Evolutionary conservation across 2,329 filamentous ascomycete genomes (phyloP), one percentile per base, ranked within the genome.

Genomic region (Capronia coronata): DNA sequence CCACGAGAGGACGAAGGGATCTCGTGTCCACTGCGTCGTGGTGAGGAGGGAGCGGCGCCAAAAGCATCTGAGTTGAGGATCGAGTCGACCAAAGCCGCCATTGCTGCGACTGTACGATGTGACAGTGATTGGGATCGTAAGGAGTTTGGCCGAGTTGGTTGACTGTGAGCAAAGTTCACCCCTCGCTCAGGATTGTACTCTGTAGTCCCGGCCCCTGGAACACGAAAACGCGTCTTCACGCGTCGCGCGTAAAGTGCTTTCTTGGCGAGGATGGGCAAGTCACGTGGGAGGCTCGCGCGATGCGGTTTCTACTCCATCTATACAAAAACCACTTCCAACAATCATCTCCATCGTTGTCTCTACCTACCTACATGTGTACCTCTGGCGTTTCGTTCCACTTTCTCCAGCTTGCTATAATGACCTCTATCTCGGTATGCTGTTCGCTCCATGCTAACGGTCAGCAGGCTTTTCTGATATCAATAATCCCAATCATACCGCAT

Each of bases 1-100:
- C 77, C 77, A 49, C 78, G 70, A 30, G 77, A 78, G 46, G 79
- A 82, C 43, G 71, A 68, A 13, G 70, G 73, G 32, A 57, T 56
- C 46, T 62, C 62, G 46, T 62, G 63, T 66, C 67, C 64, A 29
- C 64, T 65, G 7, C 51, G 57, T 54, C 65, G 63, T 29, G 35
- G 65, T 59, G 22, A 67, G 61, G 51, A 61, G 51, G 57, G 67
- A 60, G 61, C 67, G 64, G 30, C 67, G 62, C 45, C 68, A 63
- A 44, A 65, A 60, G 44, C 68, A 45, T 64, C 75, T 11, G 74
- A 77, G 25, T 70, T 68, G 43, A 77, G 63, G 16, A 72, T 68
- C 23, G 72, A 69, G 60, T 78, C 75, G 10, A 76, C 61, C 16
- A 77, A 61, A 14, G 74, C 76, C 59, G 75, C 75, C 75, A 78